A percentile compares a stretch with the other conserved stretches of the same genome.
phyloP scores from a whole-genome alignment of 441 rosid genomes.

The Corymbia citriodora region DNA sequence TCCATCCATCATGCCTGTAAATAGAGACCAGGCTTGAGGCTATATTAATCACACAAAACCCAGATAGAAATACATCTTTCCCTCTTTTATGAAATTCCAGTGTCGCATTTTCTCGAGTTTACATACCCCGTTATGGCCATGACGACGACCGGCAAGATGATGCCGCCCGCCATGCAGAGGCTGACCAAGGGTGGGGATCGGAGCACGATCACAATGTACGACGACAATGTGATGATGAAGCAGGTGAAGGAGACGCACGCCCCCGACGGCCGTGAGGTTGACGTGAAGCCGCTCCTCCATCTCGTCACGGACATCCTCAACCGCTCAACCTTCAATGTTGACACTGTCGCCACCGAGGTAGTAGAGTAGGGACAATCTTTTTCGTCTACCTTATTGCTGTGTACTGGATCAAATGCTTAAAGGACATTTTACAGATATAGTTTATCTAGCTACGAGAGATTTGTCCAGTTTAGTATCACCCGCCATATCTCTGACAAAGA shows the following conservation, averaged over 20 bases:
- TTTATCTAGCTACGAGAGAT: neutral
- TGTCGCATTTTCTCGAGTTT: neutral
- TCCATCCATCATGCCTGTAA: slow-evolving; percentile 5
- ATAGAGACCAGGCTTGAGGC: neutral
- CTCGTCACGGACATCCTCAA: neutral
- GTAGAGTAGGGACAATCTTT: neutral
- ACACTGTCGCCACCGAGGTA: neutral
- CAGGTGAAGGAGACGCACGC: neutral
- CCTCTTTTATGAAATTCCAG: neutral
- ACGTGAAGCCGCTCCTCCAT: neutral
- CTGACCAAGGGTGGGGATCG: neutral
- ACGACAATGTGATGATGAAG: neutral
- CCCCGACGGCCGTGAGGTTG: neutral
- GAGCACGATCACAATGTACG: neutral
- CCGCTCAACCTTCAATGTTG: neutral
- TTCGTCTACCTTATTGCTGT: neutral
- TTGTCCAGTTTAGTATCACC: neutral
- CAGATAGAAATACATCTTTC: neutral
- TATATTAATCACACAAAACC: neutral
- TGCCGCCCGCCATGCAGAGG: slow-evolving; percentile 1
- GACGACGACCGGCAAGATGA: neutral
- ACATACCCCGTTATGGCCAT: slow-evolving; percentile 10
- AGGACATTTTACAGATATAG: neutral
- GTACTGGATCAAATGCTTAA: neutral
- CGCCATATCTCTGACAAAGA: neutral